These are phyloP conservation scores for Alternaria arborescens DNA, from an alignment of 2,329 filamentous ascomycete genomes.

Conservation along the genomic window DNA sequence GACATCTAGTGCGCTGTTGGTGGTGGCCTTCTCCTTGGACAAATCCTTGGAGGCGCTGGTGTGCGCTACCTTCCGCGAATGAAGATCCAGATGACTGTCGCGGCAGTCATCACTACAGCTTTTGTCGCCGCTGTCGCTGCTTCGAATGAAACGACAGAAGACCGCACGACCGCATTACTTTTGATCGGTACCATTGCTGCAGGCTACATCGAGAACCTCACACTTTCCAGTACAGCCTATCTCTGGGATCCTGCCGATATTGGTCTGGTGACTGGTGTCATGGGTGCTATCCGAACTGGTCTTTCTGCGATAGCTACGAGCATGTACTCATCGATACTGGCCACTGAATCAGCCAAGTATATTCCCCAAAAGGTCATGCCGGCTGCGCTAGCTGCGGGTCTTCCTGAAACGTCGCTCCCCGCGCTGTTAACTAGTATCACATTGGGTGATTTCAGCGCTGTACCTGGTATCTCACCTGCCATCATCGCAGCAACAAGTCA, in stretches of 20 bases:
- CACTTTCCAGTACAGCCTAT: constrained; percentile 36
- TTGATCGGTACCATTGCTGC: constrained; percentile 39
- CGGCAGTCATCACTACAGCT: constrained; percentile 32
- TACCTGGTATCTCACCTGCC: constrained; percentile 37
- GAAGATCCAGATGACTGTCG: constrained; percentile 45
- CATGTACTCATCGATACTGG: constrained; percentile 45
- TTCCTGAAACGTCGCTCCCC: constrained; percentile 32
- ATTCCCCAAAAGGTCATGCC: constrained; percentile 39
- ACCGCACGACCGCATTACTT: constrained; percentile 30
- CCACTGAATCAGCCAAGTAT: constrained; percentile 37
- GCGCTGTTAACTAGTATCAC: constrained; percentile 37
- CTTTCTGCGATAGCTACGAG: constrained; percentile 36
- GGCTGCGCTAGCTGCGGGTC: constrained; percentile 35
- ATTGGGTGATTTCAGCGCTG: constrained; percentile 30
- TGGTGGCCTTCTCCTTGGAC: constrained; percentile 44
- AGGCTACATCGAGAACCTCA: constrained; percentile 46
- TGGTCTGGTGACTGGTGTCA: constrained; percentile 41
- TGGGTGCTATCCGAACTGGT: constrained; percentile 42
- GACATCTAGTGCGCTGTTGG: constrained; percentile 37
- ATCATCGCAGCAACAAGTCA: constrained; percentile 42
- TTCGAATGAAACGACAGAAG: constrained; percentile 26
- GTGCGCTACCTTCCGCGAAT: constrained; percentile 41
- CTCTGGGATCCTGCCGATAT: constrained; percentile 46
- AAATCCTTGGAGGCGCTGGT: constrained; percentile 42
- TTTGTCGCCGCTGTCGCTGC: constrained; percentile 40